These are phyloP conservation scores for Trifolium pratense DNA, from an alignment of 306 rosid species.

Conservation along the genomic window DNA sequence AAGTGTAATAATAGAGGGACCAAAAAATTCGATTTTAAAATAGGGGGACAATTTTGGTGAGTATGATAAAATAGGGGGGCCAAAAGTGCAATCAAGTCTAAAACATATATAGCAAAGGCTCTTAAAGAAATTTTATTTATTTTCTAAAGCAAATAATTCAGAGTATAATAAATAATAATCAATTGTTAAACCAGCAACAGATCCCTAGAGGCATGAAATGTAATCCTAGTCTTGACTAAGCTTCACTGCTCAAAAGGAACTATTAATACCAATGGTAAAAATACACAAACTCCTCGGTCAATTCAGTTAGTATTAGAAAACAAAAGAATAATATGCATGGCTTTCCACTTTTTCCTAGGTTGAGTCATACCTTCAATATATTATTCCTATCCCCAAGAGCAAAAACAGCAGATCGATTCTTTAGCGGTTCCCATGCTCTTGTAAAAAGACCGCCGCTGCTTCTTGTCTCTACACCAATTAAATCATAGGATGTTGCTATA, in stretches of 20 bases:
- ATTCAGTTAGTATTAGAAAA: constrained; percentile 31
- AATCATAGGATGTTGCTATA: constrained; percentile 92
- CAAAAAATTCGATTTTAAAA: no score
- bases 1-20: no score
- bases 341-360: constrained; percentile 7
- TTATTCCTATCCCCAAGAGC: constrained; percentile 94
- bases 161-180: constrained; percentile 19
- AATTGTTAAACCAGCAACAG: constrained; percentile 23
- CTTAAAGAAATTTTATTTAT: not conserved
- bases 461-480: constrained; percentile 96
- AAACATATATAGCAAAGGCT: not conserved
- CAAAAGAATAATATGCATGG: constrained; percentile 24
- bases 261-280: constrained; percentile 3
- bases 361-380: constrained; percentile 68
- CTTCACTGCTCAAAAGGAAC: constrained; percentile 26
- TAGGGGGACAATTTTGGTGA: no score
- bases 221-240: constrained; percentile 13
- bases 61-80: no score
- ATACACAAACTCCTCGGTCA: constrained; percentile 12
- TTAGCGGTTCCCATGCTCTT: constrained; percentile 89
- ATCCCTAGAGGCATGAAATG: not conserved
- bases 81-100: no score
- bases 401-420: constrained; percentile 94
- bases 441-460: constrained; percentile 72
- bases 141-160: constrained; percentile 34